A percentile compares a stretch with the other conserved stretches of the same genome.
Conservation (phyloP, 2,329 filamentous ascomycete genomes). For the Cercospora sojina region DNA sequence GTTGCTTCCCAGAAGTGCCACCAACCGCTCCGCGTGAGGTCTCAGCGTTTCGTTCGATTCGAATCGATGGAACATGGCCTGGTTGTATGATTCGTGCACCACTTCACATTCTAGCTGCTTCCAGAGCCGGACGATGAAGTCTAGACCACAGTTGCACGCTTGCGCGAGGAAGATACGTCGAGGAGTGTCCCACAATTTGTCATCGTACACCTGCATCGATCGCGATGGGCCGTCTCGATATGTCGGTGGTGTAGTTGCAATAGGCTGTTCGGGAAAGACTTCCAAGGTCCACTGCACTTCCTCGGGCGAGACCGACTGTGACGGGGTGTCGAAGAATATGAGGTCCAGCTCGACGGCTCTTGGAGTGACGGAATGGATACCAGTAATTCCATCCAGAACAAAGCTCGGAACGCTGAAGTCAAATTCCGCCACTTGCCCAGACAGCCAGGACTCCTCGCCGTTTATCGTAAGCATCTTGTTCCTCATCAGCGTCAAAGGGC, state of each 20-base stretch:
- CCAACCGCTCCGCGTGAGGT: not conserved
- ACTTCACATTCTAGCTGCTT: constrained; percentile 1
- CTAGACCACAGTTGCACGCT: not conserved
- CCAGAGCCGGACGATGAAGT: constrained; percentile 2
- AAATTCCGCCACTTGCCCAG: not conserved
- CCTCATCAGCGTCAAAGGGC: constrained; percentile 1
- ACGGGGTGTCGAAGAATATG: not conserved
- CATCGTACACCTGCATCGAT: not conserved
- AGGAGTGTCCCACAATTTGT: not conserved
- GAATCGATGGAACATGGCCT: not conserved
- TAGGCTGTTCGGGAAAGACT: not conserved
- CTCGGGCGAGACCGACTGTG: not conserved
- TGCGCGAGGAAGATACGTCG: constrained; percentile 2
- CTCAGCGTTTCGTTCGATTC: not conserved
- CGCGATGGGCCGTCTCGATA: not conserved
- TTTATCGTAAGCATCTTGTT: not conserved
- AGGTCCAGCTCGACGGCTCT: constrained; percentile 2
- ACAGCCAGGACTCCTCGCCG: not conserved
- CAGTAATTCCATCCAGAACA: not conserved
- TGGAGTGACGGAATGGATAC: not conserved
- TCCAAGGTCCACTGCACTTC: not conserved
- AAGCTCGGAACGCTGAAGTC: not conserved
- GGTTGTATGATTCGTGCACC: constrained; percentile 2
- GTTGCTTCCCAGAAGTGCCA: not conserved
- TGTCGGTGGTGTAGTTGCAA: not conserved